Evolutionary conservation across 73 alveolate species (phyloP).

Genomic region (Paramecium octaurelia): DNA sequence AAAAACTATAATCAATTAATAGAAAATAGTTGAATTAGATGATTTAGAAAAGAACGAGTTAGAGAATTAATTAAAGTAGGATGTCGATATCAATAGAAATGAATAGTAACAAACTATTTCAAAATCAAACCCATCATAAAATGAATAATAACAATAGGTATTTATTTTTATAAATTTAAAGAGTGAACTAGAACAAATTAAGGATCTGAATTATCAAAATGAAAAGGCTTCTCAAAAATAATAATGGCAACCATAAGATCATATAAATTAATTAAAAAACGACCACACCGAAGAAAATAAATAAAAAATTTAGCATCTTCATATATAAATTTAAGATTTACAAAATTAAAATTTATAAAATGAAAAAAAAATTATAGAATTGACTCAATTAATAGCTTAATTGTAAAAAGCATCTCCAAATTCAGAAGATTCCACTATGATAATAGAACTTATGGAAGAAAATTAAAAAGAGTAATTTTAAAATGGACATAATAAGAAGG

Average conservation of each 20-base stretch:
- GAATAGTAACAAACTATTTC: too few species aligned
- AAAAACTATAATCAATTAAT: background rate
- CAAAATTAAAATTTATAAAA: background rate
- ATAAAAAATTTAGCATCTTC: too few species aligned
- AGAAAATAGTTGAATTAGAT: background rate
- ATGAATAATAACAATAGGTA: background rate
- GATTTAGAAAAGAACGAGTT: background rate
- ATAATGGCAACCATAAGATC: background rate
- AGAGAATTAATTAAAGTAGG: background rate
- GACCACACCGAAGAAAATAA: background rate
- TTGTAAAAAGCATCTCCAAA: background rate
- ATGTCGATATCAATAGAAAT: too few species aligned
- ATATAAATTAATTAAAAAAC: too few species aligned
- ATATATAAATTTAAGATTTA: background rate
- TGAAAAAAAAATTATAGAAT: background rate
- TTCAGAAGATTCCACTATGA: background rate
- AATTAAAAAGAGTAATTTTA: background rate
- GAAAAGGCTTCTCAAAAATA: background rate
- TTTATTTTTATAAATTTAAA: too few species aligned
- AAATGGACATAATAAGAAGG: background rate
- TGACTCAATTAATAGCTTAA: background rate
- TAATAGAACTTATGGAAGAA: background rate
- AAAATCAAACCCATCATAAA: background rate
- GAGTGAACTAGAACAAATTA: background rate
- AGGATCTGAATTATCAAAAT: background rate